Percentiles rank a stretch among this genome's conserved stretches.
These are phyloP conservation scores for Juglanconis oblonga DNA, from an alignment of 2,329 filamentous ascomycete species.

Conservation along the genomic window DNA sequence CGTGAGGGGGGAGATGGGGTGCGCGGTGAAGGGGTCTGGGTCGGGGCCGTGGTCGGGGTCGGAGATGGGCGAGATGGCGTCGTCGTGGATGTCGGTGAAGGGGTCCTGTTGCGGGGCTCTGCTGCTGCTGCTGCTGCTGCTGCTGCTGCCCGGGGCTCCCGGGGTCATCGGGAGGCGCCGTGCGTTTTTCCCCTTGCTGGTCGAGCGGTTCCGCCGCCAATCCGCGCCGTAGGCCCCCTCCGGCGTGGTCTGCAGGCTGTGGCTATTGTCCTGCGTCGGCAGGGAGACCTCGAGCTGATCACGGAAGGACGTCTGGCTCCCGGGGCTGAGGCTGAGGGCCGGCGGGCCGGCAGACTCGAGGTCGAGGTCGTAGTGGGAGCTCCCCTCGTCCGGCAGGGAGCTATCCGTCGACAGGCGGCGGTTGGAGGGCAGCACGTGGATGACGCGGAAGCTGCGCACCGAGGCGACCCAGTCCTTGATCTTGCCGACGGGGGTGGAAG, in stretches of 20 bases:
- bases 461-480: slow-evolving; percentile 13
- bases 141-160: too few relatives aligned
- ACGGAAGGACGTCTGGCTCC: slow-evolving; percentile 25
- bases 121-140: neutral
- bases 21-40: neutral
- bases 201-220: neutral
- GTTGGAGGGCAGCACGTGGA: slow-evolving; percentile 17
- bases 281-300: slow-evolving; percentile 28
- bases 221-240: slow-evolving; percentile 21
- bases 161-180: too few relatives aligned
- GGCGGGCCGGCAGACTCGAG: slow-evolving; percentile 9
- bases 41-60: neutral
- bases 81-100: neutral
- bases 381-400: slow-evolving; percentile 24
- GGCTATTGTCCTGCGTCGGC: slow-evolving; percentile 21
- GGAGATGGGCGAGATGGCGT: neutral
- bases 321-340: slow-evolving; percentile 18
- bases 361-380: slow-evolving; percentile 15
- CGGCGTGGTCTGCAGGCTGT: slow-evolving; percentile 24
- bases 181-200: neutral
- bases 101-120: neutral
- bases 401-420: slow-evolving; percentile 24
- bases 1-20: neutral
- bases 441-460: slow-evolving; percentile 14
- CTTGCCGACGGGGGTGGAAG: slow-evolving; percentile 1